Conservation (phyloP, 257 asterid genomes). For the Cruciata laevipes region DNA sequence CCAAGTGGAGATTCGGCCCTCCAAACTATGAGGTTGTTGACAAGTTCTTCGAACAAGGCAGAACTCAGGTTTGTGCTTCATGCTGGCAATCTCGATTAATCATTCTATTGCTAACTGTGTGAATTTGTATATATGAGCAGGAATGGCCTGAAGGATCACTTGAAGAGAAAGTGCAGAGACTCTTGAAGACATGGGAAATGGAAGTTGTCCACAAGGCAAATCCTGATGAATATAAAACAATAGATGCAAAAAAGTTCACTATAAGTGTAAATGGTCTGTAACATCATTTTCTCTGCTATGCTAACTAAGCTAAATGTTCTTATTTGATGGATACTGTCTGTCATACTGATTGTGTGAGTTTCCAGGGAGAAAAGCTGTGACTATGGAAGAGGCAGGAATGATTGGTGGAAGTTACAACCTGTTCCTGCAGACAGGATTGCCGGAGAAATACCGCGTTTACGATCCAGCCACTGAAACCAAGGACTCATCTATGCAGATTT, state of each 20-base stretch:
- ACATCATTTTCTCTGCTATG: not conserved
- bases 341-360: not conserved
- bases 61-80: conserved; percentile 44
- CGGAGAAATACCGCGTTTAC: conserved; percentile 36
- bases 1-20: conserved; percentile 54
- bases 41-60: conserved; percentile 69
- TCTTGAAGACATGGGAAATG: conserved; percentile 66
- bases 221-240: conserved; percentile 36
- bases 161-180: conserved; percentile 56
- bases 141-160: conserved; percentile 48
- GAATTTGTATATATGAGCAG: conserved; percentile 14
- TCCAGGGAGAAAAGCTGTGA: conserved; percentile 18
- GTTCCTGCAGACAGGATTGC: conserved; percentile 66
- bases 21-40: conserved; percentile 67
- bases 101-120: not conserved
- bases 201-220: conserved; percentile 54
- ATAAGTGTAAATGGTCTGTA: conserved; percentile 38
- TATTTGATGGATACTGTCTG: not conserved
- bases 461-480: conserved; percentile 50
- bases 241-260: conserved; percentile 32
- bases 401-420: conserved; percentile 73
- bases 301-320: not conserved
- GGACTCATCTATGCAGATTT: conserved; percentile 50
- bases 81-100: no score
- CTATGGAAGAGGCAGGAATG: conserved; percentile 30